Conservation (phyloP, 2,329 filamentous ascomycete species). For the Sclerotinia spermophila region DNA sequence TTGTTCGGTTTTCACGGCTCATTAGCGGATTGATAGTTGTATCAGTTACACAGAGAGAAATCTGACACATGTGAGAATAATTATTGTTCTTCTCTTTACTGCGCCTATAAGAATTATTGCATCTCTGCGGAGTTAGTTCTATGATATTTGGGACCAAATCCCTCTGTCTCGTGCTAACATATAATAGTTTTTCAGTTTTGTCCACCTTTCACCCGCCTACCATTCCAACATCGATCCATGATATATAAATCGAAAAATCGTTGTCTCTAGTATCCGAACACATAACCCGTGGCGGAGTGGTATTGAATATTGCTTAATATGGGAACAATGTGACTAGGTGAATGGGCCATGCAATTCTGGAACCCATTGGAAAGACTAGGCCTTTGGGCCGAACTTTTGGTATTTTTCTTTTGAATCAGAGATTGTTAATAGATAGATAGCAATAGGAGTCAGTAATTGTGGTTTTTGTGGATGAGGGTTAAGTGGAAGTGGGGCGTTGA, state of each 20-base stretch:
- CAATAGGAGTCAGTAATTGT: neutral
- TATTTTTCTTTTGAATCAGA: neutral
- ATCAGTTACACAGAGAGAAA: neutral
- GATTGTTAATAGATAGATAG: too few relatives aligned
- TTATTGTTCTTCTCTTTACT: neutral
- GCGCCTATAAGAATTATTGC: neutral
- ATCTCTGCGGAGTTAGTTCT: neutral
- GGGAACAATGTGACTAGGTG: neutral
- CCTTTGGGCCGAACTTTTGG: neutral
- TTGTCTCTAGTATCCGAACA: neutral
- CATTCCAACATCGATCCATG: fast-evolving
- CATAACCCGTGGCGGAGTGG: neutral
- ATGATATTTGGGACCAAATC: neutral
- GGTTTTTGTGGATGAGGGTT: neutral
- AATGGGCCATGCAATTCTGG: neutral
- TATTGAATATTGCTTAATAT: neutral
- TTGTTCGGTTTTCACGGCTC: neutral
- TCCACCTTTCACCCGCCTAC: neutral
- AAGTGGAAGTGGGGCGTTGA: neutral
- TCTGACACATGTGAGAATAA: neutral
- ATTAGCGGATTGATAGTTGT: too few relatives aligned
- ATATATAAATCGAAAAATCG: neutral
- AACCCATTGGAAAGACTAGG: neutral
- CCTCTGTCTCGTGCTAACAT: neutral
- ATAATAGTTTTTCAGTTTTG: neutral